A percentile compares a stretch with the other conserved stretches of the same genome.
phyloP scores from a whole-genome alignment of 495 filamentous ascomycete genomes.

The Lindgomyces ingoldianus region DNA sequence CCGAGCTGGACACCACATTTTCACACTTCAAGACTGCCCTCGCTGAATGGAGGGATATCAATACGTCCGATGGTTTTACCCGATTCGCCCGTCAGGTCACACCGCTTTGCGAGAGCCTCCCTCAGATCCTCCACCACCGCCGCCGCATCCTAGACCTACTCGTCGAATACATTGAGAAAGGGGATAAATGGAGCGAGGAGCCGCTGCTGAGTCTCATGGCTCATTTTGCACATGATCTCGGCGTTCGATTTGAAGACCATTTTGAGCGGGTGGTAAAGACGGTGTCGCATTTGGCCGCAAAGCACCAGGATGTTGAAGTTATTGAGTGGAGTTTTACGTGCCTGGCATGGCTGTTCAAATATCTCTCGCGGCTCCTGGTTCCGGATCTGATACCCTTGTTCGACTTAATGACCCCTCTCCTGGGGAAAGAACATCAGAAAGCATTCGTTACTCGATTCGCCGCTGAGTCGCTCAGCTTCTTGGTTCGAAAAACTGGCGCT shows the following conservation, averaged over 20 bases:
- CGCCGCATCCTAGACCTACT: constrained; percentile 78
- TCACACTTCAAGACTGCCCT: constrained; percentile 83
- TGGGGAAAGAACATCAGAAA: constrained; percentile 80
- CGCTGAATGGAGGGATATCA: constrained; percentile 87
- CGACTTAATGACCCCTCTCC: constrained; percentile 77
- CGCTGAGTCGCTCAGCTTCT: constrained; percentile 90
- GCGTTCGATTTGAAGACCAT: constrained; percentile 82
- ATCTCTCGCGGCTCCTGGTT: constrained; percentile 80
- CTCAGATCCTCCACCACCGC: constrained; percentile 86
- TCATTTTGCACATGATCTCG: constrained; percentile 90
- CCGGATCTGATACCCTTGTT: constrained; percentile 83
- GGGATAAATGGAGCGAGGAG: constrained; percentile 75
- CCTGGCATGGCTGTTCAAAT: constrained; percentile 95
- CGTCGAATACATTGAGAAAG: constrained; percentile 72
- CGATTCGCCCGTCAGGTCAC: constrained; percentile 70
- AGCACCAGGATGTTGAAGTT: constrained; percentile 68
- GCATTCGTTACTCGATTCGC: constrained; percentile 85
- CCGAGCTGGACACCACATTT: constrained; percentile 62
- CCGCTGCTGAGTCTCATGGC: constrained; percentile 80
- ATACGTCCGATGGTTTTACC: constrained; percentile 77
- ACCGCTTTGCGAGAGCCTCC: constrained; percentile 81
- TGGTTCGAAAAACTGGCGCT: constrained; percentile 82
- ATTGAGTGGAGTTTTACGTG: constrained; percentile 97
- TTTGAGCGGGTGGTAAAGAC: constrained; percentile 71
- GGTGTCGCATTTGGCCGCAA: constrained; percentile 64